These are phyloP conservation scores for Nemania sp. DNA, from an alignment of 2,329 filamentous ascomycete species.

Conservation along the genomic window DNA sequence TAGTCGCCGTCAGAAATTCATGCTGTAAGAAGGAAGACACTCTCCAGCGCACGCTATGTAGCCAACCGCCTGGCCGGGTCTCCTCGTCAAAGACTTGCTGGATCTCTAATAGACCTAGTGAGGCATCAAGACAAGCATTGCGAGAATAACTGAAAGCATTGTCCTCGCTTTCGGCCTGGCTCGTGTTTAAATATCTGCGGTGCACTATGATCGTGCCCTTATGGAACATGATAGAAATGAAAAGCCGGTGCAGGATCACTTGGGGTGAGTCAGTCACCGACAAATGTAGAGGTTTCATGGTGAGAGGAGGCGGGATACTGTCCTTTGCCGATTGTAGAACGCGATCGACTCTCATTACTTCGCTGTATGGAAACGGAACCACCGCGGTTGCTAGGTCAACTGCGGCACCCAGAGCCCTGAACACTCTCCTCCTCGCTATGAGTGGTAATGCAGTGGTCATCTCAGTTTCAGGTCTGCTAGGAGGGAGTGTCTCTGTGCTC, in stretches of 20 bases:
- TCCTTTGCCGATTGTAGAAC: slow-evolving; percentile 12
- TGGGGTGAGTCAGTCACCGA: slow-evolving; percentile 13
- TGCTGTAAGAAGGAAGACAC: slow-evolving; percentile 7
- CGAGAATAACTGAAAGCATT: slow-evolving; percentile 1
- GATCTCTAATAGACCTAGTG: slow-evolving; percentile 8
- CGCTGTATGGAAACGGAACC: slow-evolving; percentile 22
- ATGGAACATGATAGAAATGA: slow-evolving; percentile 13
- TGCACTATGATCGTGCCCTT: slow-evolving; percentile 15
- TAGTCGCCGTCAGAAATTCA: slow-evolving; percentile 14
- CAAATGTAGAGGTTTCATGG: slow-evolving; percentile 3
- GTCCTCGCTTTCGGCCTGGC: background rate
- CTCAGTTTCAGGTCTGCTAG: slow-evolving; percentile 51
- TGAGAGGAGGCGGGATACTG: slow-evolving; percentile 4
- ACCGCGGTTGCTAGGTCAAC: slow-evolving; percentile 11
- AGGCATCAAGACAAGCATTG: slow-evolving; percentile 16
- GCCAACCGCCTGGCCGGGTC: slow-evolving; percentile 1
- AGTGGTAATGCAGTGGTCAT: slow-evolving; percentile 54
- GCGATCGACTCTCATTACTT: slow-evolving; percentile 14
- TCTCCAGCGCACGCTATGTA: slow-evolving; percentile 13
- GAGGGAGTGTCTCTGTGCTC: slow-evolving; percentile 51
- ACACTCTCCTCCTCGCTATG: slow-evolving; percentile 53
- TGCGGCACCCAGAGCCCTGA: slow-evolving; percentile 10
- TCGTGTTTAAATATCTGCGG: slow-evolving; percentile 9
- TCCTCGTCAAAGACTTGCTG: slow-evolving; percentile 15
- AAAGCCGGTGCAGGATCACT: slow-evolving; percentile 12